phyloP scores from a whole-genome alignment of 2,329 filamentous ascomycete species.

The Pezicula rhizophila region DNA sequence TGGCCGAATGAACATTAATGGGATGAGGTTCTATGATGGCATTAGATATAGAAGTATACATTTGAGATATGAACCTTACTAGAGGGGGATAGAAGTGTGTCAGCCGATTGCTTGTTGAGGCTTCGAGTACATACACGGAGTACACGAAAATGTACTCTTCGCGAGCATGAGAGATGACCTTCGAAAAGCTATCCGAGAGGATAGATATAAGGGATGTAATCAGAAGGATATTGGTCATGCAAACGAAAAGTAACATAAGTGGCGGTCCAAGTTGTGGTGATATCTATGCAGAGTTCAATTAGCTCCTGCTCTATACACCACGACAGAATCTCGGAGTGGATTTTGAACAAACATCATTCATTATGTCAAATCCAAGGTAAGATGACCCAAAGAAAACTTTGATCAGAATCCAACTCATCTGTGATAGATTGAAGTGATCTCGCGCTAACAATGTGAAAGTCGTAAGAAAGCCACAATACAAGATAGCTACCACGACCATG shows the following conservation, averaged over 20 bases:
- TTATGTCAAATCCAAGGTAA: constrained; percentile 67
- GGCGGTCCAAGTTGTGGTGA: constrained; percentile 22
- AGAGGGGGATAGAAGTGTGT: constrained; percentile 67
- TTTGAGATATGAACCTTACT: constrained; percentile 15
- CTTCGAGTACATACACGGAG: constrained; percentile 57
- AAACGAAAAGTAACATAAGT: constrained; percentile 58
- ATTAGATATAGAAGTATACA: constrained; percentile 15
- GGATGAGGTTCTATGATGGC: constrained; percentile 58
- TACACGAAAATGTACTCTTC: constrained; percentile 80
- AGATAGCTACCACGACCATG: constrained; percentile 68
- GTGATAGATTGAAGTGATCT: constrained; percentile 54
- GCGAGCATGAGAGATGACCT: constrained; percentile 53
- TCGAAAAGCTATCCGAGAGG: constrained; percentile 64
- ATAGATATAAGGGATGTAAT: constrained; percentile 75
- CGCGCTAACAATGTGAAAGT: constrained; percentile 77
- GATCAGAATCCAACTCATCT: constrained; percentile 72
- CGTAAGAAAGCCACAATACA: constrained; percentile 84
- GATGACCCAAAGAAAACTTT: constrained; percentile 78
- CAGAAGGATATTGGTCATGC: constrained; percentile 70
- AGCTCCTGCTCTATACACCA: constrained; percentile 25
- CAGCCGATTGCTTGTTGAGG: constrained; percentile 61
- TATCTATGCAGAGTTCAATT: constrained; percentile 6
- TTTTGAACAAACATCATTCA: constrained; percentile 43
- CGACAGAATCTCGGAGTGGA: background rate
- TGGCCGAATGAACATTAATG: constrained; percentile 65